Base-by-base conservation (phyloP, 2,329 filamentous ascomycete species). In the Aureobasidium sp. region DNA sequence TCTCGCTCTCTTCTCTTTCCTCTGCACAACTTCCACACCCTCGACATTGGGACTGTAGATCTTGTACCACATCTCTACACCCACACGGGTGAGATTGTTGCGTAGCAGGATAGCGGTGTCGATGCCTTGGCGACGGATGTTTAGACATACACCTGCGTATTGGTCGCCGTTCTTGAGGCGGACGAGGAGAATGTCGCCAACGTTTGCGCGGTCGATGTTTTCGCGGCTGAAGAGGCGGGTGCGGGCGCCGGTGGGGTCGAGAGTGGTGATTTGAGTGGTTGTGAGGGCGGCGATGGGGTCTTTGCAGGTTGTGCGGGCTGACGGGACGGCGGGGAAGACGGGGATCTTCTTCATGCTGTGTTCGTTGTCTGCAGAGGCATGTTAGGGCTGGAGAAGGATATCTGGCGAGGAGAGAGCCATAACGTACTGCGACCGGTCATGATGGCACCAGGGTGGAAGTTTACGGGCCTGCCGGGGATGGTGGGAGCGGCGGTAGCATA, bases 11-110 rank as follows among this genome's bases (percentile, higher is more conserved):
- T 94, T 96, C 75, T 88, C 87, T 69, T 89, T 87, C 73, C 95
- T 86, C 88, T 97, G 93, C 79, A 98, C 93, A 73, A 99, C 91
- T 82, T 99, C 95, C 75, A 99, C 94, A 69, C 93, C 93, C 77
- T 92, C 90, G 38, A 98, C 91, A 76, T 93, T 92, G 67, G 95
- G 95, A 76, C 90, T 93, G 84, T 96, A 98, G 67, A 98, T 86
- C 85, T 99, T 99, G 81, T 93, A 94, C 91, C 94, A 97, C 93
- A 97, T 96, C 87, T 99, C 96, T 67, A 97, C 93, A 67, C 93
- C 93, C 9, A 97, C 89, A 72, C 93, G 89, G 71, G 93, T 95
- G 72, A 99, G 83, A 76, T 97, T 90, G 73, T 95, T 95, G 65
- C 96, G 88, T 67, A 99, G 85, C 67, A 97, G 82, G 64, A 99